Conservation (phyloP, 495 filamentous ascomycete genomes). For the Podospora fimiseda region DNA sequence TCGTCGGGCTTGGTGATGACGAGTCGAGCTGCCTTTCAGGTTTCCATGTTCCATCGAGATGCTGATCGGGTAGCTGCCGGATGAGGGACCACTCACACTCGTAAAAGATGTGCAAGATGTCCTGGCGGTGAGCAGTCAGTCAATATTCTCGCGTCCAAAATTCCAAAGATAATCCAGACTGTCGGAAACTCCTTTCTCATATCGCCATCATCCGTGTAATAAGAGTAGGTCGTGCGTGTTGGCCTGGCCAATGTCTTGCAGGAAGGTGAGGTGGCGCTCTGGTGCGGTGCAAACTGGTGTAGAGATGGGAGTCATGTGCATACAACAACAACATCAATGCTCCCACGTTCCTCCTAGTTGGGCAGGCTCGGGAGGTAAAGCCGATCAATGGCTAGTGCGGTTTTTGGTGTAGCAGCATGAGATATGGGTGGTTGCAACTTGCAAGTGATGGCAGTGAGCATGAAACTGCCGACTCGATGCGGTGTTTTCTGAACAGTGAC, state of each 20-base stretch:
- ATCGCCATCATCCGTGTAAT: neutral
- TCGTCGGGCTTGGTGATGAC: neutral
- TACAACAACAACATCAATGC: neutral
- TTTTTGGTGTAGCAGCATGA: neutral
- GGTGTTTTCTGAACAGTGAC: neutral
- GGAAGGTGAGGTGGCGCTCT: neutral
- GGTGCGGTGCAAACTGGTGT: neutral
- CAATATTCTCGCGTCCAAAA: neutral
- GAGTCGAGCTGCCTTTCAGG: neutral
- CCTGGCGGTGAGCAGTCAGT: slow-evolving; percentile 8
- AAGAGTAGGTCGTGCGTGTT: neutral
- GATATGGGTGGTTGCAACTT: too few relatives aligned
- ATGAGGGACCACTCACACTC: neutral
- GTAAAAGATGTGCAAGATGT: neutral
- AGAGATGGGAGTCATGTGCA: neutral
- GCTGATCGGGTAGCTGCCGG: neutral
- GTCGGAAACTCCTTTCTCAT: neutral
- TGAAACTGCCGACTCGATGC: slow-evolving; percentile 2
- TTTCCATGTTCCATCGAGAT: neutral
- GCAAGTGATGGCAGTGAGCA: neutral
- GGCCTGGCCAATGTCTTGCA: neutral
- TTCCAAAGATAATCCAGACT: neutral
- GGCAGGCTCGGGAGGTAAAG: slow-evolving; percentile 21
- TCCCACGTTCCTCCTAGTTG: neutral
- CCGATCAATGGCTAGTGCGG: slow-evolving; percentile 7